phyloP scores from a whole-genome alignment of 139 green algal genomes.

The Picochlorum sp. region DNA sequence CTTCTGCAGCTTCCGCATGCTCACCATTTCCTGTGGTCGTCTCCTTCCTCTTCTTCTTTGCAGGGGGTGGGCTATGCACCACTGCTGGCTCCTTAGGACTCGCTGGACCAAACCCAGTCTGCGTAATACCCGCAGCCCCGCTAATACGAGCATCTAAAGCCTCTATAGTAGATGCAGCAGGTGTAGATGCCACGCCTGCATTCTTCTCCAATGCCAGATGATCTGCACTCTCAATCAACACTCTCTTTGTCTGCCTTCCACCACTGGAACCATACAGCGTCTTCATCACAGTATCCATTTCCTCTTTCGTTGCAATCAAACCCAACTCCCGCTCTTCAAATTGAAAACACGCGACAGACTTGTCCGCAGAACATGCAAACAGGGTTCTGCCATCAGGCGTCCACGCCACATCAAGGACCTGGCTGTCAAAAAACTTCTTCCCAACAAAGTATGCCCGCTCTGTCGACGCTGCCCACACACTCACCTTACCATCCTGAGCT shows the following conservation, averaged over 20 bases:
- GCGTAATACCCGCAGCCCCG: constrained; percentile 6
- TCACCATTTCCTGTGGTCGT: neutral
- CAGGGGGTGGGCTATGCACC: neutral
- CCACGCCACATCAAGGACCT: constrained; percentile 76
- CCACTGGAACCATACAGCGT: constrained; percentile 46
- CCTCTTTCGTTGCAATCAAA: constrained; percentile 22
- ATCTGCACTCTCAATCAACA: constrained; percentile 34
- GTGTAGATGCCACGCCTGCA: neutral
- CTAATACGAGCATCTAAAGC: constrained; percentile 19
- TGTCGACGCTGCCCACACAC: constrained; percentile 20
- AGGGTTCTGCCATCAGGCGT: constrained; percentile 66
- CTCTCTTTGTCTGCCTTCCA: constrained; percentile 2
- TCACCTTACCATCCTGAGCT: constrained; percentile 41
- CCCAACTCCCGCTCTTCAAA: constrained; percentile 55
- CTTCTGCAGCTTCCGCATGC: constrained; percentile 1
- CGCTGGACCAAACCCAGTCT: constrained; percentile 19
- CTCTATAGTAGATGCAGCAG: neutral
- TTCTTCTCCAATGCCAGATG: constrained; percentile 30
- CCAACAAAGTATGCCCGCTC: constrained; percentile 15
- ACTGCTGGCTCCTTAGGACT: neutral
- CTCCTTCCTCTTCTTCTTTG: neutral
- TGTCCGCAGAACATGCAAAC: constrained; percentile 63
- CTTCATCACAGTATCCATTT: constrained; percentile 40
- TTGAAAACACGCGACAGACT: constrained; percentile 47
- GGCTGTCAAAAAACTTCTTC: constrained; percentile 32